Base-by-base conservation (phyloP, 208 protist genomes). In the Trypanosoma boissoni region DNA sequence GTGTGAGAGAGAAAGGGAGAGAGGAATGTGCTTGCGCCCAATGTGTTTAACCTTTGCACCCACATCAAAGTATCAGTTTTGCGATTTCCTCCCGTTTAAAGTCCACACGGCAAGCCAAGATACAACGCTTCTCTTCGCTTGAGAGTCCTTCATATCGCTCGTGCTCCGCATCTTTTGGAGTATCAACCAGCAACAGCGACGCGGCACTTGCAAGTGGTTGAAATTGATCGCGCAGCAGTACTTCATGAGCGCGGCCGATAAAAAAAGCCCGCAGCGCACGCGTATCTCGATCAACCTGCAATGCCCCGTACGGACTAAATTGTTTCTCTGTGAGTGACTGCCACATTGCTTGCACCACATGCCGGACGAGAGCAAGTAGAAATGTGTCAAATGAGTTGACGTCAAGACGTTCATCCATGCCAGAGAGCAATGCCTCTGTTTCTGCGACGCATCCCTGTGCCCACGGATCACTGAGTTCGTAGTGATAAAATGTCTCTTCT, bases 271-370 rank as follows among this genome's bases (percentile, higher is more conserved):
- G 82, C 8, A 94, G 42, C 16, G 72, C 74, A 0, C 88, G 83
- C 18, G 92, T 72, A 14, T 94, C 88, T 57, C 88, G 86, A 58
- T 94, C 88, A 0, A 88, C 57, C 64, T 92, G 88, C 56, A 94
- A 52, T 12, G 84, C 81, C 20, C 88, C 88, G 45, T 80, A 91
- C 12, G 74, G 44, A 59, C 65, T 89, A 46, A 78, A 80, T 3
- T 44, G 51, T 63, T 88, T 90, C 20, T 81, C 68, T 48, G 79
- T 20, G 7, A 87, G 66, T 31, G 80, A 50, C 14, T 55, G 55
- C 26, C 75, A 70, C 28, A 84, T 31, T 8, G 34, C 43, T 21
- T 37, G 42, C 39, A 69, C 68, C 1, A 76, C 50, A 8, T 60
- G 65, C 3, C 53, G 49, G 31, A 80, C 75, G 14, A 88, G 68